These are phyloP conservation scores for Bolboschoenus planiculmis DNA, from an alignment of 176 grass and related monocot genomes.

Conservation along the genomic window DNA sequence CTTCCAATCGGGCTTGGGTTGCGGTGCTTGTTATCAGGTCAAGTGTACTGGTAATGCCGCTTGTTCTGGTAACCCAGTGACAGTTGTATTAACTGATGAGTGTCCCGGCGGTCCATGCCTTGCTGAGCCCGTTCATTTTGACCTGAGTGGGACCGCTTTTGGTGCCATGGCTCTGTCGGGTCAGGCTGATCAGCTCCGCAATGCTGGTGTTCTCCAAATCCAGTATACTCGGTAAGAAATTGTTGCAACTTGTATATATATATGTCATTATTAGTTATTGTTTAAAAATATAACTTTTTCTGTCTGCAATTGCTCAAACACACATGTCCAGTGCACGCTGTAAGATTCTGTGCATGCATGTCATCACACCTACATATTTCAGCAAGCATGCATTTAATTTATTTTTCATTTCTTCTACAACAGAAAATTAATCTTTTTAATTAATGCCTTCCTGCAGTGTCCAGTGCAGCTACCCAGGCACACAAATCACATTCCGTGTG, in stretches of 20 bases:
- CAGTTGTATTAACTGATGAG: conserved; percentile 50
- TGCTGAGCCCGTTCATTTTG: conserved; percentile 48
- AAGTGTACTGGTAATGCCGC: conserved; percentile 34
- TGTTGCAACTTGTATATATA: no score
- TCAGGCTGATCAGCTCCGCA: conserved; percentile 41
- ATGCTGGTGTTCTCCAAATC: conserved; percentile 33
- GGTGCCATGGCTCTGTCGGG: conserved; percentile 51
- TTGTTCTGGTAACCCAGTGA: conserved; percentile 52
- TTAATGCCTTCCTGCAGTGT: conserved; percentile 17
- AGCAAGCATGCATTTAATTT: not conserved
- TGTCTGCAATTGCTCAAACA: not conserved
- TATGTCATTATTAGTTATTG: no score
- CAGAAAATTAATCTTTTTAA: not conserved
- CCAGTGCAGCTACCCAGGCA: conserved; percentile 40
- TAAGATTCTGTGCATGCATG: not conserved
- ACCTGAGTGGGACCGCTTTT: conserved; percentile 58
- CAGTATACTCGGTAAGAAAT: conserved; percentile 45
- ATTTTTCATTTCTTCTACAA: not conserved
- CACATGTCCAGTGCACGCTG: not conserved
- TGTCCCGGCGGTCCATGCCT: conserved; percentile 41
- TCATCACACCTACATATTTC: not conserved
- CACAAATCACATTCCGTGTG: conserved; percentile 35
- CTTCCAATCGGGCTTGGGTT: conserved; percentile 43
- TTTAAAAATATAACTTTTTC: not conserved
- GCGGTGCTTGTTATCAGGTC: conserved; percentile 60